phyloP scores from a whole-genome alignment of 306 rosid genomes.

The Vicia sativa region DNA sequence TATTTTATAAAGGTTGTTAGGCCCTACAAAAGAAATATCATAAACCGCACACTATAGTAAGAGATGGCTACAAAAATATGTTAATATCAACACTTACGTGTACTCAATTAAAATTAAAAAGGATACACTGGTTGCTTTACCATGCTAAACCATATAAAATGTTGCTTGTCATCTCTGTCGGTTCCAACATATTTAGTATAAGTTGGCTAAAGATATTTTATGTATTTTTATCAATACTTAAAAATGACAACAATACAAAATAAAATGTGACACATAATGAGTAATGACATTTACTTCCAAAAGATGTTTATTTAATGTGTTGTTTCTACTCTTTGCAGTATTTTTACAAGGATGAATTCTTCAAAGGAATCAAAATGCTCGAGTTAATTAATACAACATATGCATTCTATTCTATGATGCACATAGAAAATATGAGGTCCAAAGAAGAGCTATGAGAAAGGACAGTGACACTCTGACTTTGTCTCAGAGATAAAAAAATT shows the following conservation, averaged over 20 bases:
- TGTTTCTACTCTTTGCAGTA: no score
- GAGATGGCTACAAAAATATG: background rate
- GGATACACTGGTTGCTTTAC: constrained; percentile 15
- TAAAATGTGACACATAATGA: background rate
- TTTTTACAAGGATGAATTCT: no score
- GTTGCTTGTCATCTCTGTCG: background rate
- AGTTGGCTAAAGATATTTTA: no score
- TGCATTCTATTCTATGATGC: no score
- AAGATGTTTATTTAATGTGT: background rate
- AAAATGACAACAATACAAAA: background rate
- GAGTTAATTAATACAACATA: no score
- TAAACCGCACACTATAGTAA: background rate
- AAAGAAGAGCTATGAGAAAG: no score
- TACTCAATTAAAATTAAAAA: constrained; percentile 31
- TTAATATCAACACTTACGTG: constrained; percentile 35
- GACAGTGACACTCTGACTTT: no score
- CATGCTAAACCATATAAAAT: background rate
- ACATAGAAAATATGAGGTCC: no score
- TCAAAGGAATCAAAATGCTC: no score
- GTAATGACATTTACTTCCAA: background rate
- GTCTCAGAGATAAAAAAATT: no score
- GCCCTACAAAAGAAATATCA: background rate
- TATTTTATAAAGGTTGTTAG: constrained; percentile 25
- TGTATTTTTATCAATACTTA: background rate
- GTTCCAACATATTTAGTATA: no score